Evolutionary conservation across 2,329 filamentous ascomycete species (phyloP).

Genomic region (Byssochlamys sp.): DNA sequence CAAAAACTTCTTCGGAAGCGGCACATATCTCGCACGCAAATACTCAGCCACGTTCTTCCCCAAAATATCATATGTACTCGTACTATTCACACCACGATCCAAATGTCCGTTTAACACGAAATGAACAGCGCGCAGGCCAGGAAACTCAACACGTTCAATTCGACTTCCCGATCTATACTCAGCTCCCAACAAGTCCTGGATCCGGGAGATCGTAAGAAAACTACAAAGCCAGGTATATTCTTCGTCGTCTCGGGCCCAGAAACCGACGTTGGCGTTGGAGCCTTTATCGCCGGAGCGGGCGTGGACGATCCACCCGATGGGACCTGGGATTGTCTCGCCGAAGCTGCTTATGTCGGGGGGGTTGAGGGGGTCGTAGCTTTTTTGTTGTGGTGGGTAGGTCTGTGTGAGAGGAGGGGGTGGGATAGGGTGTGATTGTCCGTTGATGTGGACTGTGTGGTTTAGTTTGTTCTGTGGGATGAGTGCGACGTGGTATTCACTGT

Average conservation of each 20-base stretch:
- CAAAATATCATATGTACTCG: neutral
- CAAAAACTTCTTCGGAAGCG: neutral
- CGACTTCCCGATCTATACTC: conserved; percentile 2
- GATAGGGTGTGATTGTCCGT: conserved; percentile 10
- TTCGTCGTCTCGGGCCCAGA: conserved; percentile 34
- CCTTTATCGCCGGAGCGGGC: conserved; percentile 38
- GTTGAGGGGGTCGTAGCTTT: conserved; percentile 10
- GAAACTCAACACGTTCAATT: conserved; percentile 8
- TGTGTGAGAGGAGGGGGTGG: conserved; percentile 10
- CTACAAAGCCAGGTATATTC: conserved; percentile 37
- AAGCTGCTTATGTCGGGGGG: conserved; percentile 10
- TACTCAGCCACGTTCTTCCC: neutral
- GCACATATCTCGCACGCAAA: neutral
- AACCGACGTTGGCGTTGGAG: conserved; percentile 37
- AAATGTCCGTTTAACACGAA: neutral
- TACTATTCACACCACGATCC: neutral
- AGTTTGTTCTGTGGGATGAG: conserved; percentile 17
- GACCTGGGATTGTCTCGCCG: conserved; percentile 16
- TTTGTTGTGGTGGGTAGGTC: conserved; percentile 10
- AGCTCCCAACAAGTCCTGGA: conserved; percentile 7
- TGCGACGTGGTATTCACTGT: conserved; percentile 19
- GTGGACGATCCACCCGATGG: conserved; percentile 26
- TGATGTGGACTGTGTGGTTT: conserved; percentile 16
- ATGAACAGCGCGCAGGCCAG: neutral
- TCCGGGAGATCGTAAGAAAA: conserved; percentile 2